Evolutionary conservation across 2,329 filamentous ascomycete species (phyloP).

Genomic region (Ascocoryne sarcoides): DNA sequence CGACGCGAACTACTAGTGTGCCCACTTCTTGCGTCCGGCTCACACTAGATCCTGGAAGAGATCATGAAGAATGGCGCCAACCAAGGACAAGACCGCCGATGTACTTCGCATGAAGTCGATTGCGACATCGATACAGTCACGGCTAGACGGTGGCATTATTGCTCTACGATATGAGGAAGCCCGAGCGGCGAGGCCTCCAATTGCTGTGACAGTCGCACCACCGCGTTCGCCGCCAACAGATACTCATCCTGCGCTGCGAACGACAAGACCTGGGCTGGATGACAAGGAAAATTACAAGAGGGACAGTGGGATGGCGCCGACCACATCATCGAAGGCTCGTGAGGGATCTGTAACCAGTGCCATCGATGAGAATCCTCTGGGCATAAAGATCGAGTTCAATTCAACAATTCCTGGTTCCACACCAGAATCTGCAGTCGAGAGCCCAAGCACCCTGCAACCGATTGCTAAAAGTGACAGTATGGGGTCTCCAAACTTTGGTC

Average conservation of each 20-base stretch:
- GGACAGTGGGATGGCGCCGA: slow-evolving; percentile 45
- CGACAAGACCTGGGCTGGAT: slow-evolving; percentile 3
- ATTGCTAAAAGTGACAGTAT: background rate
- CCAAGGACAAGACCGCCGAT: background rate
- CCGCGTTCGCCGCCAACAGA: slow-evolving; percentile 22
- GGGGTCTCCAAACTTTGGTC: background rate
- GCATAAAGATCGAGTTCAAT: slow-evolving; percentile 21
- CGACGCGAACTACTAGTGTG: too few relatives aligned
- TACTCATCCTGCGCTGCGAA: slow-evolving; percentile 24
- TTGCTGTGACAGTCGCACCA: slow-evolving; percentile 33
- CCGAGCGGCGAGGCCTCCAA: slow-evolving; percentile 47
- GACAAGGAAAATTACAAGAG: slow-evolving; percentile 39
- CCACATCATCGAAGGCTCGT: slow-evolving; percentile 35
- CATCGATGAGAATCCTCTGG: slow-evolving; percentile 13
- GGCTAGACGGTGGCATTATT: slow-evolving; percentile 32
- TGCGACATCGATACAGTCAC: slow-evolving; percentile 5
- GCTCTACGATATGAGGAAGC: slow-evolving; percentile 54
- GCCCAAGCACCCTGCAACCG: background rate
- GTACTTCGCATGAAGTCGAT: background rate
- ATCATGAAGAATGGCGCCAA: background rate
- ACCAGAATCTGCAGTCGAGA: background rate
- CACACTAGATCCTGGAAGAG: background rate
- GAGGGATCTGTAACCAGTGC: slow-evolving; percentile 21
- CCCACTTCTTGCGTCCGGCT: too few relatives aligned
- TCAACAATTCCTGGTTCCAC: background rate